Conservation (phyloP, 2,329 filamentous ascomycete species). For the Colletotrichum orchidophilum region DNA sequence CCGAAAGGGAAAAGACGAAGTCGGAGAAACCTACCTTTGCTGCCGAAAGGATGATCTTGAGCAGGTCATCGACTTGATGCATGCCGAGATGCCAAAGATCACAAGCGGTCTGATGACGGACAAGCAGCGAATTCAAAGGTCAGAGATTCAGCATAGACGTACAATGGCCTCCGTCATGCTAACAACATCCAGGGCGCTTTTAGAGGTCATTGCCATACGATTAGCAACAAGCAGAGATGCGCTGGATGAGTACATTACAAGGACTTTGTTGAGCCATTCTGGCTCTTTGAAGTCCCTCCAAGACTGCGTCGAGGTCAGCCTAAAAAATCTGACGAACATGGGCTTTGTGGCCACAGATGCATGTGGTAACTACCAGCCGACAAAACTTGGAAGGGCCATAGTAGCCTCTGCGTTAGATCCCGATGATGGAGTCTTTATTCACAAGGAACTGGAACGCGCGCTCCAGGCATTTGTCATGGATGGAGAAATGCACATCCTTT, state of each 20-base stretch:
- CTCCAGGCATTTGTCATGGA: conserved; percentile 81
- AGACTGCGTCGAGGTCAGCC: conserved; percentile 64
- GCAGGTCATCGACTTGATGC: conserved; percentile 74
- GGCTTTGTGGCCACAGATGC: conserved; percentile 63
- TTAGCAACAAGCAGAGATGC: conserved; percentile 72
- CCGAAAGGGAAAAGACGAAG: conserved; percentile 79
- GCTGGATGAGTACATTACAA: conserved; percentile 73
- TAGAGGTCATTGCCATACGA: conserved; percentile 76
- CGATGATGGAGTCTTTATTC: conserved; percentile 78
- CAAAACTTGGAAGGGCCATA: conserved; percentile 74
- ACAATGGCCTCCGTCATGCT: neutral
- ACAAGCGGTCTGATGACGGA: conserved; percentile 75
- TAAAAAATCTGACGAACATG: conserved; percentile 65
- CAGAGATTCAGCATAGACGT: conserved; percentile 20
- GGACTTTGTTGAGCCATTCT: conserved; percentile 72
- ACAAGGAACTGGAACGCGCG: conserved; percentile 73
- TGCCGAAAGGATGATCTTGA: conserved; percentile 75
- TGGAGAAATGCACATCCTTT: conserved; percentile 82
- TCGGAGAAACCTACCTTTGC: conserved; percentile 81
- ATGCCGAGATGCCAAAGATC: conserved; percentile 76
- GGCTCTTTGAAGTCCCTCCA: conserved; percentile 59
- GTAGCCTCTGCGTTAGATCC: conserved; percentile 78
- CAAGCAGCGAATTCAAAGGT: conserved; percentile 74
- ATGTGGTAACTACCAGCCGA: conserved; percentile 65
- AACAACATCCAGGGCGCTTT: conserved; percentile 63